phyloP scores from a whole-genome alignment of 2,329 filamentous ascomycete genomes.

The Fusarium sp. region DNA sequence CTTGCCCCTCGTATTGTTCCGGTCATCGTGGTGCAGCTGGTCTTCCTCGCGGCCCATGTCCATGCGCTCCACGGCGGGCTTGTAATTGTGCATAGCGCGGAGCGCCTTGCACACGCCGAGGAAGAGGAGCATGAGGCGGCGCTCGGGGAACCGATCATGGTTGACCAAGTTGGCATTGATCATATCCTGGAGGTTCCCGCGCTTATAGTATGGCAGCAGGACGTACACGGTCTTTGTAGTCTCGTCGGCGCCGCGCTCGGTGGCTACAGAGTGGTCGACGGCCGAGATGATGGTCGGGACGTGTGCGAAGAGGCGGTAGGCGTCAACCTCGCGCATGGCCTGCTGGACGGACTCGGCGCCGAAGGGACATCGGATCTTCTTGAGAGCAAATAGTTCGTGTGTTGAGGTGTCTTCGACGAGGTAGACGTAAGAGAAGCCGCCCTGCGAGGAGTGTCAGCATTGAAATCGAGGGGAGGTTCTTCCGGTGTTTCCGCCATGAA shows the following conservation, averaged over 20 bases:
- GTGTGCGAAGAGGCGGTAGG: constrained; percentile 90
- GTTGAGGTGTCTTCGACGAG: constrained; percentile 92
- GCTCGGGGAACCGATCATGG: constrained; percentile 90
- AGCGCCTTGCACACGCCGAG: constrained; percentile 92
- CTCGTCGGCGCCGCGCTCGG: constrained; percentile 77
- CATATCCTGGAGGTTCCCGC: constrained; percentile 96
- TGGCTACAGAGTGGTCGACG: constrained; percentile 86
- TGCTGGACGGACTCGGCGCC: constrained; percentile 95
- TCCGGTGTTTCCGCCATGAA: neutral
- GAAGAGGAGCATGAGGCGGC: constrained; percentile 89
- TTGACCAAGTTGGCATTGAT: constrained; percentile 99
- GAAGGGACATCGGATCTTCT: constrained; percentile 99
- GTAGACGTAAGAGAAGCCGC: constrained; percentile 99
- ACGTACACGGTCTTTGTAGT: constrained; percentile 95
- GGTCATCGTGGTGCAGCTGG: constrained; percentile 53
- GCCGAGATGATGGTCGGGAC: constrained; percentile 89
- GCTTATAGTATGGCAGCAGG: constrained; percentile 92
- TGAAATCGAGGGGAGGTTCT: neutral
- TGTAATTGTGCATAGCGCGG: constrained; percentile 92
- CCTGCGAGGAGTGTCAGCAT: constrained; percentile 65
- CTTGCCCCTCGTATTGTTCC: constrained; percentile 57
- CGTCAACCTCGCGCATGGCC: constrained; percentile 97
- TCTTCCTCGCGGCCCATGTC: constrained; percentile 64
- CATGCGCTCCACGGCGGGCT: constrained; percentile 66
- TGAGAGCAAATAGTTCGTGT: constrained; percentile 91